A percentile compares a stretch with the other conserved stretches of the same genome.
These are phyloP conservation scores for Beta macrorhiza DNA, from an alignment of 179 eudicot genomes.

Conservation along the genomic window DNA sequence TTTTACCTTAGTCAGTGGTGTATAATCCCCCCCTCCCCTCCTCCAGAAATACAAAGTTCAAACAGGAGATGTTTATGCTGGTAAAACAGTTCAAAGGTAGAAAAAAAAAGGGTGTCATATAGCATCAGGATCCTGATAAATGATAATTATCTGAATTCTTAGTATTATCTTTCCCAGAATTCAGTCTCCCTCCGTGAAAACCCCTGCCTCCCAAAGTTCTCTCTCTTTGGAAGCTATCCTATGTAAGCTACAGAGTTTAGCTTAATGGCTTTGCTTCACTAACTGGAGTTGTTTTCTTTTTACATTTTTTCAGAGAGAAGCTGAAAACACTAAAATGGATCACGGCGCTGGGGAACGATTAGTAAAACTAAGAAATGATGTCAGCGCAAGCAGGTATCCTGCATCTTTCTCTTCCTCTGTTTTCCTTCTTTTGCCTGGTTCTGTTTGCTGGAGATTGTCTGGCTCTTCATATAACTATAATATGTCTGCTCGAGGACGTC, in stretches of 20 bases:
- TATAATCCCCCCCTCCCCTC: not conserved
- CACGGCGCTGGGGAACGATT: conserved; percentile 40
- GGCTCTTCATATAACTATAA: not conserved
- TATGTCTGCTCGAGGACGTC: too few species aligned
- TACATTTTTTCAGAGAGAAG: conserved; percentile 56
- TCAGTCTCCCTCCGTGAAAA: not conserved
- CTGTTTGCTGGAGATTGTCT: not conserved
- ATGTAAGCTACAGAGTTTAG: not conserved
- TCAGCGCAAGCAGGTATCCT: conserved; percentile 62
- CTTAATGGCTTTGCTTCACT: conserved; percentile 14
- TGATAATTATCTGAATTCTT: not conserved
- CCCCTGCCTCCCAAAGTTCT: not conserved
- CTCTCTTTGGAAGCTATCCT: not conserved
- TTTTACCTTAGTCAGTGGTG: not conserved
- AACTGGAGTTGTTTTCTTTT: conserved; percentile 8
- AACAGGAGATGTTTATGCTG: not conserved
- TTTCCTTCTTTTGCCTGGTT: conserved; percentile 2
- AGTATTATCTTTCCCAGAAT: not conserved
- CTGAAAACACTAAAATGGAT: conserved; percentile 42
- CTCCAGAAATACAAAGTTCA: not conserved
- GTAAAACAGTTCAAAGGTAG: too few species aligned
- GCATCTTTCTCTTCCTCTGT: conserved; percentile 10
- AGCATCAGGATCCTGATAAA: not conserved
- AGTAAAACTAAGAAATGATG: conserved; percentile 45
- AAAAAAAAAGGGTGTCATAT: too few species aligned